Conservation (phyloP, 2,329 filamentous ascomycete species). For the Phyllosticta paracitricarpa region DNA sequence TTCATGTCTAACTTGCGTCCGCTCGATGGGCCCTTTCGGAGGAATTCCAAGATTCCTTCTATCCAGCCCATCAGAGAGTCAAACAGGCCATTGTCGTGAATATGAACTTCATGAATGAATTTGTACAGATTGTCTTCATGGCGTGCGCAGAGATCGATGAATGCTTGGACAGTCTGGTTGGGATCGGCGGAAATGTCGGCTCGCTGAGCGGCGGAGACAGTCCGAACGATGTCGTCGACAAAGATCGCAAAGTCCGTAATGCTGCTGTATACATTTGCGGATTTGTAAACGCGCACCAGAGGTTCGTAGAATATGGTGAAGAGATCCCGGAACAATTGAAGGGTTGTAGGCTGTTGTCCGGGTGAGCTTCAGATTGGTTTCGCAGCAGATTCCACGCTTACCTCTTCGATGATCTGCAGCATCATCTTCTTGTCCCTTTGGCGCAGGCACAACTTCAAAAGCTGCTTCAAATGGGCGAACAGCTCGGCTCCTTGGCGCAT, state of each 20-base stretch:
- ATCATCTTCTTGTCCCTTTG: constrained; percentile 97
- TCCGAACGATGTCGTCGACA: constrained; percentile 82
- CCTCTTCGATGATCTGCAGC: constrained; percentile 85
- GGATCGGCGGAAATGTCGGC: constrained; percentile 88
- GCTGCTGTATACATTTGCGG: constrained; percentile 93
- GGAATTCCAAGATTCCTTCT: constrained; percentile 86
- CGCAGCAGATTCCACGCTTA: constrained; percentile 15
- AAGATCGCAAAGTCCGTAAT: constrained; percentile 95
- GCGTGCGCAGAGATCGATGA: constrained; percentile 90
- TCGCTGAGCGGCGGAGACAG: constrained; percentile 56
- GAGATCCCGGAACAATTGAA: constrained; percentile 90
- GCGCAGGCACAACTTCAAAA: constrained; percentile 82
- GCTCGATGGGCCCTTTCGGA: constrained; percentile 67
- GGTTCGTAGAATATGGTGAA: constrained; percentile 99
- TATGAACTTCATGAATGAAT: constrained; percentile 95
- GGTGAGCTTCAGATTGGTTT: constrained; percentile 12
- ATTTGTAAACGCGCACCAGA: constrained; percentile 94
- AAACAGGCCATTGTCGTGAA: constrained; percentile 93
- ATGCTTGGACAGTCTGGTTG: constrained; percentile 95
- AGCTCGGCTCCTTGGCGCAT: constrained; percentile 82
- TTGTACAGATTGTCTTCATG: constrained; percentile 98
- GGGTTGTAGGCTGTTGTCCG: constrained; percentile 58
- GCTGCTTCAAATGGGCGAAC: constrained; percentile 89
- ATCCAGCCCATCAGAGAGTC: constrained; percentile 96
- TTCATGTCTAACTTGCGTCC: constrained; percentile 91